A percentile compares a stretch with the other conserved stretches of the same genome.
Evolutionary conservation across 75 land plant genomes (phyloP).

Genomic region (Picea sitchensis): DNA sequence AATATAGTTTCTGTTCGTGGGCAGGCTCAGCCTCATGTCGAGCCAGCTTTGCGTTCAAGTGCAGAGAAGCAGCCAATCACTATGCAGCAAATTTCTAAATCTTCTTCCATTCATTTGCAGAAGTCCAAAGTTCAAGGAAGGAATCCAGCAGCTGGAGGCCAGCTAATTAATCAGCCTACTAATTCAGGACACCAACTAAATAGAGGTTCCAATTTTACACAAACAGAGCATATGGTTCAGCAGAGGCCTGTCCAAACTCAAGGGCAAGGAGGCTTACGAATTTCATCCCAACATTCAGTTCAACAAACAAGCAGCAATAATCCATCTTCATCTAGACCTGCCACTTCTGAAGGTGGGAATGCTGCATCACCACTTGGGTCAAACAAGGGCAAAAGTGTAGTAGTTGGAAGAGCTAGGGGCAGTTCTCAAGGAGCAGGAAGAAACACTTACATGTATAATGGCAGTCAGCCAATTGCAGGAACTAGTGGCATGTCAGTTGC

Average conservation of each 20-base stretch:
- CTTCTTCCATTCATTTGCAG: constrained; percentile 28
- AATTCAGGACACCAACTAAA: constrained; percentile 10
- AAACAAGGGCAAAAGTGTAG: constrained; percentile 18
- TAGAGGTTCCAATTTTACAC: constrained; percentile 1
- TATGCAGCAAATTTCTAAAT: constrained; percentile 19
- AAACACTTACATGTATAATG: constrained; percentile 32
- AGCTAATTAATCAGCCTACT: background rate
- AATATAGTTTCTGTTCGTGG: constrained; percentile 5
- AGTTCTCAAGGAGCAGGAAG: constrained; percentile 29
- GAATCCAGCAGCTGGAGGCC: constrained; percentile 3
- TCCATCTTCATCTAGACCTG: constrained; percentile 30
- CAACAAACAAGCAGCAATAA: constrained; percentile 23
- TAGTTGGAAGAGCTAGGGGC: constrained; percentile 26
- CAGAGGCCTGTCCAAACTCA: constrained; percentile 21
- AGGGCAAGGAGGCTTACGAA: constrained; percentile 17
- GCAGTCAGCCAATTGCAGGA: constrained; percentile 29
- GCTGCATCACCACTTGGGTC: constrained; percentile 26
- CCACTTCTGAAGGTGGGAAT: constrained; percentile 30
- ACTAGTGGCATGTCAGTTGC: constrained; percentile 20
- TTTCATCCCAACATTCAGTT: constrained; percentile 19
- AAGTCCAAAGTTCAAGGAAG: constrained; percentile 24
- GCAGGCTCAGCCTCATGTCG: background rate
- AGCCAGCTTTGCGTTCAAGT: constrained; percentile 10
- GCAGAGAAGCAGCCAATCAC: background rate
- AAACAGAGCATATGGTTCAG: constrained; percentile 4